Percentiles rank a stretch among this genome's conserved stretches.
These are phyloP conservation scores for Crataegus laevigata DNA, from an alignment of 306 rosid genomes.

Conservation along the genomic window DNA sequence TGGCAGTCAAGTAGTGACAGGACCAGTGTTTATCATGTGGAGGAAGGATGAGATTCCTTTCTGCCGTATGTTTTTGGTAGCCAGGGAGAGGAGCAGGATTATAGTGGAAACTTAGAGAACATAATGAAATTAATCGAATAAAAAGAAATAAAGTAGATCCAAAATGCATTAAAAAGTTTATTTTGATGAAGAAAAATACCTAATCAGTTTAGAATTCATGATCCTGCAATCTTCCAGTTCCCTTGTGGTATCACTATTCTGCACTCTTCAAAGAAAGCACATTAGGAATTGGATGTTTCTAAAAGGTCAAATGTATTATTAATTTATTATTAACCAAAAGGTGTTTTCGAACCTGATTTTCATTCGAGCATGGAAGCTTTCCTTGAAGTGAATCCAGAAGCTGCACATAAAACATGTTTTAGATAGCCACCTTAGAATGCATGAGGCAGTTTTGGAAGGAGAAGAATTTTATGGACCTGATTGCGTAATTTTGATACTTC, in stretches of 20 bases:
- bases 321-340: slow-evolving; percentile 4
- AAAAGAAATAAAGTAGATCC: not conserved
- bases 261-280: slow-evolving; percentile 21
- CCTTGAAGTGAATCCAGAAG: slow-evolving; percentile 46
- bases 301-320: not conserved
- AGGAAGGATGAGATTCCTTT: not conserved
- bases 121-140: not conserved
- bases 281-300: not conserved
- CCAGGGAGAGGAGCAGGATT: not conserved
- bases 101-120: not conserved
- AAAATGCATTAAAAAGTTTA: not conserved
- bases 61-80: not conserved
- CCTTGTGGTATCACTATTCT: slow-evolving; percentile 40
- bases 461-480: slow-evolving; percentile 40
- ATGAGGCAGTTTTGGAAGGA: not conserved
- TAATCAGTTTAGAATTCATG: slow-evolving; percentile 55
- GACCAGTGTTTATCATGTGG: not conserved
- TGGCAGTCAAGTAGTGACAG: not conserved
- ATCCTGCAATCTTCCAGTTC: slow-evolving; percentile 56
- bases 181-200: slow-evolving; percentile 24
- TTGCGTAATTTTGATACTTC: slow-evolving; percentile 75
- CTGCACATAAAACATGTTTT: slow-evolving; percentile 34
- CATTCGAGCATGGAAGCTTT: slow-evolving; percentile 30
- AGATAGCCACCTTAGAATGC: slow-evolving; percentile 20
- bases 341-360: slow-evolving; percentile 42